Base-by-base conservation (phyloP, 352 stramenopile species). In the Phytopythium chamaehyphon region DNA sequence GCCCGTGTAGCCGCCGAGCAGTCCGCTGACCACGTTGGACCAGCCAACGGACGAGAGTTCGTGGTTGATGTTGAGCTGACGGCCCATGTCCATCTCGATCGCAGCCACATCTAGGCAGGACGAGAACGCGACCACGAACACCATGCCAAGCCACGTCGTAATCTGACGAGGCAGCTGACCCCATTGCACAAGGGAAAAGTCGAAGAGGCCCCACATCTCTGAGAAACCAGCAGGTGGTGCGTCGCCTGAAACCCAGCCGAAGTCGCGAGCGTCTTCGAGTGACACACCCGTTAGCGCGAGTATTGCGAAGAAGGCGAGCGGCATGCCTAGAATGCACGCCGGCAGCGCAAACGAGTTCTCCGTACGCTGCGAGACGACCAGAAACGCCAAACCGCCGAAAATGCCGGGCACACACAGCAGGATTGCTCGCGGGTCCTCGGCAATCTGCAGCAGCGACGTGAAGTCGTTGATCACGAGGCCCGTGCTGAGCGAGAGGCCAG, bases 81-180 rank as follows among this genome's bases (percentile, higher is more conserved):
- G 70, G 40, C 93, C 94, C 73, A 98, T 86, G 69, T 98, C 96
- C 66, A 99, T 96, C 61, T 99, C 95, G 53, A 99, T 98, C 3
- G 96, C 95, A 1, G 95, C 95, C 14, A 99, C 88, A 68, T 99
- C 96, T 6, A 99, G 70, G 40, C 85, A 98, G 19, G 90, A 98
- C 12, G 88, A 98, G 57, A 99, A 98, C 0, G 96, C 92, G 6
- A 99, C 96, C 6, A 99, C 96, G 61, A 98, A 96, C 50, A 97
- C 96, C 96, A 99, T 98, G 7, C 90, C 55, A 16, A 98, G 51
- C 65, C 96, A 90, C 40, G 90, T 98, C 9, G 93, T 83, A 22
- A 98, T 52, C 52, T 99, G 81, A 31, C 74, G 69, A 18, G 93
- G 93, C 21, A 98, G 57, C 31, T 83, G 71, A 54, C 75, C 93